These are phyloP conservation scores for Suillus subalutaceus DNA, from an alignment of 768 basidiomycete species.

Conservation along the genomic window DNA sequence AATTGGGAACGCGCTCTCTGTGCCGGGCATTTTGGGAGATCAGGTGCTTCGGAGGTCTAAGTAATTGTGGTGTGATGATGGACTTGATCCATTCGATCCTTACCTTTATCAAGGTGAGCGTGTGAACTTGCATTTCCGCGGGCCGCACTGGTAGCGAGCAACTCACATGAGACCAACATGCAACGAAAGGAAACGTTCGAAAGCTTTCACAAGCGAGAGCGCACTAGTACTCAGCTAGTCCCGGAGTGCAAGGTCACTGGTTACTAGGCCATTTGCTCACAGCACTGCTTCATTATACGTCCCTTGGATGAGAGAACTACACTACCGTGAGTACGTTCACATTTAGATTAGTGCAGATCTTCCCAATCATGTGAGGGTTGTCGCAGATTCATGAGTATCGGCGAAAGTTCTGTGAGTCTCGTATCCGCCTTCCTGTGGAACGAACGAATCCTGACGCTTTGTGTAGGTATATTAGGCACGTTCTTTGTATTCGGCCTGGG, in stretches of 20 bases:
- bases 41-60: conserved; percentile 1
- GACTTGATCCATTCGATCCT: conserved; percentile 11
- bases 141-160: conserved; percentile 7
- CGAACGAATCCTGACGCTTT: conserved; percentile 1
- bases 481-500: conserved; percentile 1
- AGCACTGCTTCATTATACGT: conserved; percentile 14
- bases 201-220: conserved; percentile 15
- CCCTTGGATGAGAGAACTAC: conserved; percentile 13
- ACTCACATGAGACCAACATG: neutral
- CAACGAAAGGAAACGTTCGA: conserved; percentile 21
- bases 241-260: conserved; percentile 1
- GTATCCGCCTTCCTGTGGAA: neutral
- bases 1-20: conserved; percentile 64
- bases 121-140: conserved; percentile 26
- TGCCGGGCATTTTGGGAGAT: conserved; percentile 39
- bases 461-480: neutral
- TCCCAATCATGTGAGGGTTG: conserved; percentile 16
- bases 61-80: neutral
- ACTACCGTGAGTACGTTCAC: conserved; percentile 9
- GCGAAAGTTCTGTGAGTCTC: conserved; percentile 1
- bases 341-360: conserved; percentile 12
- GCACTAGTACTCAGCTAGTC: conserved; percentile 7
- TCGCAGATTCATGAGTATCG: neutral
- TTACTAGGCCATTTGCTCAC: conserved; percentile 14
- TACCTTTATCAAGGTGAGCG: conserved; percentile 27